Evolutionary conservation across 345 rosid genomes (phyloP).

Genomic region (Xanthoceras sorbifolium): DNA sequence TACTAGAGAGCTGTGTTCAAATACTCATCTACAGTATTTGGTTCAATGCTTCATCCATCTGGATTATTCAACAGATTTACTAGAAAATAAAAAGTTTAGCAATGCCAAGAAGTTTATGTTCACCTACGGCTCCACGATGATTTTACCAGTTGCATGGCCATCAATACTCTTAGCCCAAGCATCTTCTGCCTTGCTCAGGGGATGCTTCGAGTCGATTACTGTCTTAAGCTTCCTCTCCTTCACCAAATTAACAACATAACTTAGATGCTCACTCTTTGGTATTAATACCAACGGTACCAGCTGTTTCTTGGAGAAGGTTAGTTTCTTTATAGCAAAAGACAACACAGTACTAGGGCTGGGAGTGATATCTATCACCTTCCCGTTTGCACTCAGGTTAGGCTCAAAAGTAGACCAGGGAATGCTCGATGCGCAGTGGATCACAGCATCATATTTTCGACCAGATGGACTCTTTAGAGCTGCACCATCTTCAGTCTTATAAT

Average conservation of each 20-base stretch:
- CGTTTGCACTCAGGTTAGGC: constrained; percentile 56
- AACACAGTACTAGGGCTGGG: constrained; percentile 44
- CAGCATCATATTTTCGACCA: constrained; percentile 71
- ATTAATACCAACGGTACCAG: constrained; percentile 51
- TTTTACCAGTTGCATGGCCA: constrained; percentile 81
- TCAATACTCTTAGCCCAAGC: constrained; percentile 71
- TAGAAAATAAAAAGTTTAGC: background rate
- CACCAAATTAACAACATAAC: constrained; percentile 48
- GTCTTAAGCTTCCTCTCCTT: constrained; percentile 73
- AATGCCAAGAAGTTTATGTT: background rate
- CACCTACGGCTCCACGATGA: constrained; percentile 56
- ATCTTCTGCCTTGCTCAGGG: constrained; percentile 66
- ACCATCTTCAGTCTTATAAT: constrained; percentile 76
- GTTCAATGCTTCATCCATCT: too few relatives aligned
- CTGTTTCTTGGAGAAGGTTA: constrained; percentile 71
- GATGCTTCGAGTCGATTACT: constrained; percentile 55
- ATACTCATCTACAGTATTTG: too few relatives aligned
- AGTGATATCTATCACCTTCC: constrained; percentile 67
- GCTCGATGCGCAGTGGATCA: constrained; percentile 59
- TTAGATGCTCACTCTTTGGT: constrained; percentile 53
- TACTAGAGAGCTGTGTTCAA: too few relatives aligned
- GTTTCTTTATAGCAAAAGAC: constrained; percentile 50
- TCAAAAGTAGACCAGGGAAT: constrained; percentile 72
- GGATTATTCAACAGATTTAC: background rate
- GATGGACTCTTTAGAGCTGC: constrained; percentile 70